Percentiles rank a stretch among this genome's conserved stretches.
Evolutionary conservation across 1,284 basidiomycete species (phyloP).

Genomic region (Sanguinoderma infundibulare): DNA sequence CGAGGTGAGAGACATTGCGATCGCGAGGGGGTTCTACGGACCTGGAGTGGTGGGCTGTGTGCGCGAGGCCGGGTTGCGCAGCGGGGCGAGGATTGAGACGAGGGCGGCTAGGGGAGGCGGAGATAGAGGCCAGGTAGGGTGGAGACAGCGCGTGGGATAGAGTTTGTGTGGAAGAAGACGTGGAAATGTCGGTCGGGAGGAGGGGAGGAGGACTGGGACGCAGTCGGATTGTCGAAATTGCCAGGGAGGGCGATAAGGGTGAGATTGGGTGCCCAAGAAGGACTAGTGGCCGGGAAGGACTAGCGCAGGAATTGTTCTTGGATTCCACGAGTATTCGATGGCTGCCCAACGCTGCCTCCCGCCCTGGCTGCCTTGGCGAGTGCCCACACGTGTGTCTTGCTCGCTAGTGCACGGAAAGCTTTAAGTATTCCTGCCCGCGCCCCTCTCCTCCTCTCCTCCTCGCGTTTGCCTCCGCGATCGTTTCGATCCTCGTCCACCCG

Average conservation of each 20-base stretch:
- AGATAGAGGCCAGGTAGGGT: background rate
- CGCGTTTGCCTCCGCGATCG: slow-evolving; percentile 12
- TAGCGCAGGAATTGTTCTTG: background rate
- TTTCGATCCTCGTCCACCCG: background rate
- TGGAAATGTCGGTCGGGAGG: background rate
- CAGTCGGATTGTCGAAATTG: background rate
- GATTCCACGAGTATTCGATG: background rate
- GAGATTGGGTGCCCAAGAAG: background rate
- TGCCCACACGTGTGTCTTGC: slow-evolving; percentile 13
- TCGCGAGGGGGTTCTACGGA: background rate
- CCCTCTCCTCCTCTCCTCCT: background rate
- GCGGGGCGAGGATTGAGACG: no score
- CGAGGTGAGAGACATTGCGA: background rate
- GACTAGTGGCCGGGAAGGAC: background rate
- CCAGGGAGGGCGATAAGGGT: slow-evolving; percentile 1
- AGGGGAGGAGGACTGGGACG: background rate
- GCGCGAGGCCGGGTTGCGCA: no score
- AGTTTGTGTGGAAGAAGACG: background rate
- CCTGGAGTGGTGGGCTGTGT: background rate
- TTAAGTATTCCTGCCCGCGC: slow-evolving; percentile 6
- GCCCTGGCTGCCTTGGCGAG: background rate
- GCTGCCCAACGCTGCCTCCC: background rate
- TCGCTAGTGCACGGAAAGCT: background rate
- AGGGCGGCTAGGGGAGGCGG: no score
- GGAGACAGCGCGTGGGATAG: background rate